Conservation (phyloP, 768 basidiomycete genomes). For the Tricholoma bakamatsutake region DNA sequence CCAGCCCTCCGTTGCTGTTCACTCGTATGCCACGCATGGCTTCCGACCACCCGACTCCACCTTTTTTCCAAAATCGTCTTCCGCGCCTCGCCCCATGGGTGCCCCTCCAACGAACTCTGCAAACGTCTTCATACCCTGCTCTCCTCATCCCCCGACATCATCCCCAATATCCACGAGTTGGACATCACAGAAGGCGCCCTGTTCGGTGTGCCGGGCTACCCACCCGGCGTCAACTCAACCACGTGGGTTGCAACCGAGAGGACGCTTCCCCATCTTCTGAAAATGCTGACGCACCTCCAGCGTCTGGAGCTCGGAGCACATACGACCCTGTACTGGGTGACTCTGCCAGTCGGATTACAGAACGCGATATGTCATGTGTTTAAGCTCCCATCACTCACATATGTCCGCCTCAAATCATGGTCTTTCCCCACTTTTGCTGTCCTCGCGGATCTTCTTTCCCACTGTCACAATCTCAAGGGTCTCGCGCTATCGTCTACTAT, state of each 20-base stretch:
- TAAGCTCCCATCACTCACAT: constrained; percentile 27
- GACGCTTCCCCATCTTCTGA: constrained; percentile 30
- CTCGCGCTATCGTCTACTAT: constrained; percentile 31
- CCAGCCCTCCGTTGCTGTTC: constrained; percentile 27
- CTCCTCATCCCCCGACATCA: constrained; percentile 25
- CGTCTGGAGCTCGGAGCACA: constrained; percentile 33
- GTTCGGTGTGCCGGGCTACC: constrained; percentile 18
- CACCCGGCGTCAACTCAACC: constrained; percentile 24
- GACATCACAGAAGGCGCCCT: constrained; percentile 35
- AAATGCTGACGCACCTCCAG: constrained; percentile 29
- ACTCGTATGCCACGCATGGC: constrained; percentile 34
- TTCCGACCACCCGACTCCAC: constrained; percentile 31
- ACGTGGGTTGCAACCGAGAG: constrained; percentile 35
- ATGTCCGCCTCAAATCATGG: constrained; percentile 36
- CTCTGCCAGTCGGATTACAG: constrained; percentile 29
- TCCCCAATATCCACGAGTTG: constrained; percentile 29
- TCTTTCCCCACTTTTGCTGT: constrained; percentile 30
- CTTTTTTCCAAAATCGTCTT: constrained; percentile 35
- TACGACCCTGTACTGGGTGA: constrained; percentile 29
- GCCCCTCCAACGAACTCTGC: constrained; percentile 26
- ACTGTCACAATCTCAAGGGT: constrained; percentile 29
- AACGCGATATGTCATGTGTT: constrained; percentile 31
- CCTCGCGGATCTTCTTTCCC: constrained; percentile 27
- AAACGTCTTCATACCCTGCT: constrained; percentile 30
- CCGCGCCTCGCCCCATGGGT: constrained; percentile 17